phyloP scores from a whole-genome alignment of 2,329 filamentous ascomycete species.

The Intubia oerlemansii region DNA sequence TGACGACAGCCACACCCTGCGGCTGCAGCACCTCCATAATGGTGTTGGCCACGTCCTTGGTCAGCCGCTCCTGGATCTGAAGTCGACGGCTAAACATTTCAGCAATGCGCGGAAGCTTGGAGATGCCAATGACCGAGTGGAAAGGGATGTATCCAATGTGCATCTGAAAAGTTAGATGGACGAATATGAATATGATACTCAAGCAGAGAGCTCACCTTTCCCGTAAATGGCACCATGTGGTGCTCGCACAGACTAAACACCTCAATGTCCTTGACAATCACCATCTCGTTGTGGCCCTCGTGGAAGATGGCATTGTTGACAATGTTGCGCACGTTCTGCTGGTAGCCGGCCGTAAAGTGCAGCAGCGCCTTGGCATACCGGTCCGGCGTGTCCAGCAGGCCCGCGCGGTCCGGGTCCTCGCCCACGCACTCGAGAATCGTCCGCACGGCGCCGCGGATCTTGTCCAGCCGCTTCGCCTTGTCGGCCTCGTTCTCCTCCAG shows the following conservation, averaged over 20 bases:
- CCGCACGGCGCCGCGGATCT: constrained; percentile 38
- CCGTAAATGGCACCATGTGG: constrained; percentile 87
- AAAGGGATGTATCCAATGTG: constrained; percentile 96
- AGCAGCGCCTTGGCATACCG: constrained; percentile 91
- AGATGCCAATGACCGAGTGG: constrained; percentile 80
- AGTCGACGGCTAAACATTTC: constrained; percentile 90
- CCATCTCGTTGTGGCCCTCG: constrained; percentile 90
- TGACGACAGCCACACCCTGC: constrained; percentile 87
- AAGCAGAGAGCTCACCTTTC: no score
- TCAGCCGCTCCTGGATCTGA: constrained; percentile 90
- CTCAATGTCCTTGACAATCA: constrained; percentile 96
- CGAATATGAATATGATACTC: no score
- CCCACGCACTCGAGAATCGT: constrained; percentile 49
- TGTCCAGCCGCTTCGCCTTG: constrained; percentile 28
- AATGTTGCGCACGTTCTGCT: constrained; percentile 79
- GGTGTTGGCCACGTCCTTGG: constrained; percentile 86
- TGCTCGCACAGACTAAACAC: constrained; percentile 91
- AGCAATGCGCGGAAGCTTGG: constrained; percentile 84
- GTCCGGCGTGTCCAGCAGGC: constrained; percentile 48
- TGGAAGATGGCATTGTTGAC: constrained; percentile 91
- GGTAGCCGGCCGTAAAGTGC: constrained; percentile 91
- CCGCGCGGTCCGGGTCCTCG: constrained; percentile 44
- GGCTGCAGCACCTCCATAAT: constrained; percentile 85
- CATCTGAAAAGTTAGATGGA: no score
- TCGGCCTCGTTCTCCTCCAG: constrained; percentile 33